Conservation (phyloP, 1,284 basidiomycete species). For the Phlebopus sp. region DNA sequence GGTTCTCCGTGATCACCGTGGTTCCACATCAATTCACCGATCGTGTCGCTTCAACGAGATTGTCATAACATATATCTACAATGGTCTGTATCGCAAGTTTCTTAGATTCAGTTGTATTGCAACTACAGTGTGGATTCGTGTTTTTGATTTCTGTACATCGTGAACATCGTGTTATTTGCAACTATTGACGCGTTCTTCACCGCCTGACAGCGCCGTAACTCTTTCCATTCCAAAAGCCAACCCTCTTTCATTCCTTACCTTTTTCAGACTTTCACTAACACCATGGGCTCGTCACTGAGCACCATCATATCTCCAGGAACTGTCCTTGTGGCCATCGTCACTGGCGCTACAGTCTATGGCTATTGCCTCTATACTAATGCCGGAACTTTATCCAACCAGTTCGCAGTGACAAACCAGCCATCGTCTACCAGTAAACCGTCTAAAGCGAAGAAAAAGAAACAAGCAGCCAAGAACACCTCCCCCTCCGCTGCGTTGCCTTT, state of each 20-base stretch:
- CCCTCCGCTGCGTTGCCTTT: background rate
- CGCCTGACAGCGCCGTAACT: constrained; percentile 7
- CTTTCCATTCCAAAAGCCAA: no score
- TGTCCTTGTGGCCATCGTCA: constrained; percentile 40
- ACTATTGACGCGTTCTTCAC: constrained; percentile 22
- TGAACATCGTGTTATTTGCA: constrained; percentile 19
- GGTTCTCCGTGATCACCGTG: no score
- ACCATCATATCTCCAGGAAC: constrained; percentile 39
- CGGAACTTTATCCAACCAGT: constrained; percentile 3
- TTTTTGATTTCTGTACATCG: background rate
- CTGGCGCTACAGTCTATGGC: constrained; percentile 42
- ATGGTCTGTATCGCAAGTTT: no score
- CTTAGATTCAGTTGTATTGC: no score
- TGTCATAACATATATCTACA: no score
- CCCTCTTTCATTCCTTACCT: no score
- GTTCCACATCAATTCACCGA: no score
- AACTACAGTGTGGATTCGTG: background rate
- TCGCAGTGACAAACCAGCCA: background rate
- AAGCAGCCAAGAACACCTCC: constrained; percentile 30
- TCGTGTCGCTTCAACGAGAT: no score
- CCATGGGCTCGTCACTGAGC: constrained; percentile 53
- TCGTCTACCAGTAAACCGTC: constrained; percentile 20
- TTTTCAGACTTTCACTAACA: background rate
- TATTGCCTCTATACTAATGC: constrained; percentile 27
- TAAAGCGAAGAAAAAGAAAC: constrained; percentile 43